Conservation (phyloP, 225 moss, liverwort and hornwort genomes). For the Bryoerythrophyllum caledonicum region DNA sequence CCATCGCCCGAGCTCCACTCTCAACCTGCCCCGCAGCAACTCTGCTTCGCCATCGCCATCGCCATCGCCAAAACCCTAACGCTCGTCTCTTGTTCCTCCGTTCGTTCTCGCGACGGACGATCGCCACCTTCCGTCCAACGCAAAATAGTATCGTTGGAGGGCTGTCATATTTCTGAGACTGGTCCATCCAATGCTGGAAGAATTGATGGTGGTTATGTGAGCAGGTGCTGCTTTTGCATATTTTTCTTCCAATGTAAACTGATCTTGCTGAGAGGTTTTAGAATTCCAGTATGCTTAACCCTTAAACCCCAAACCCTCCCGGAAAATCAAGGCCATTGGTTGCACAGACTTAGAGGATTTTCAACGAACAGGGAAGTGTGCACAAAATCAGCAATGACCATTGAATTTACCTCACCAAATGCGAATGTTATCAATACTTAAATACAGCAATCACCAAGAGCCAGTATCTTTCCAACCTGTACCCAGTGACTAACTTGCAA, state of each 20-base stretch:
- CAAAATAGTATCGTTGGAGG: neutral
- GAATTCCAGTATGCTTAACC: neutral
- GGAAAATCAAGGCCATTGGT: too few relatives aligned
- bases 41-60: neutral
- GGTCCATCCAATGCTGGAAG: too few relatives aligned
- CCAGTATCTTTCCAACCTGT: neutral
- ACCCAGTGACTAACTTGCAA: neutral
- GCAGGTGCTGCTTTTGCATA: neutral
- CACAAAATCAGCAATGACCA: neutral
- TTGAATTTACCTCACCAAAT: neutral
- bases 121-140: neutral
- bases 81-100: neutral
- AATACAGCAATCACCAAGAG: neutral
- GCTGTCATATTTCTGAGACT: too few relatives aligned
- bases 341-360: neutral
- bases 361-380: neutral
- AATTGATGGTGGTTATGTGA: too few relatives aligned
- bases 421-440: neutral
- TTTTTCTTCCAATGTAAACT: neutral
- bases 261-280: neutral
- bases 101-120: neutral
- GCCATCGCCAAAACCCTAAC: constrained; percentile 16
- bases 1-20: constrained; percentile 21
- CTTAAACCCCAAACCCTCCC: too few relatives aligned
- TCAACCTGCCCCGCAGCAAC: neutral